Base-by-base conservation (phyloP, 176 grass and related monocot species). In the Lolium multiflorum region DNA sequence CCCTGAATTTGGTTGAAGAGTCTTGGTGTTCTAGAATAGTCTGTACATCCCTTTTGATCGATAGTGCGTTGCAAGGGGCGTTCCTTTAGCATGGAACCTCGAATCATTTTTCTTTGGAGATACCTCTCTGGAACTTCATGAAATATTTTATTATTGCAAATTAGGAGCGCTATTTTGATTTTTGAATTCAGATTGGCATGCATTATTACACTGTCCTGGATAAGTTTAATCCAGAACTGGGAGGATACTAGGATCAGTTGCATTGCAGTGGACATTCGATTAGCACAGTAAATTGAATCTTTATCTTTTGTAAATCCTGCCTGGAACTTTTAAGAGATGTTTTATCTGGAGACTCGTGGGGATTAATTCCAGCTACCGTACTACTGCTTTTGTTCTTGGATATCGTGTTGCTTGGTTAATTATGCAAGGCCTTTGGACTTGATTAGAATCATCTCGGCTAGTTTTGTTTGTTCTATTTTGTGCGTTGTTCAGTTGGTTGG, bases 351-450 rank as follows among this genome's bases (percentile, higher is more conserved):
- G 70, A 61, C 22, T 3, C 61, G 51, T 80, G 35, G 25, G 74
- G 76, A 80, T 76, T 21, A 43, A 70, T 87, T 87, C 76, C 17
- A 31, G 64, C n/a, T 62, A 54, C 24, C 62, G 11, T 38, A 16
- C 68, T 25, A 6, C n/a, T 31, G 28, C 28, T 31, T 3, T 59
- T 79, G 68, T 16, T 76, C 51, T 46, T 57, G 13, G 44, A 63
- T 89, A 18, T 79, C 12, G 5, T 73, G 28, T 55, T 43, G 41
- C 18, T 64, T 64, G 46, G 72, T 84, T 84, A 48, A 28, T 18
- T 31, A n/a, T 31, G 37, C 22, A 2, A 44, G 20, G 39, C 39
- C 41, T 51, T 38, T 51, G 6, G 24, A 14, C 77, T 76, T 22
- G 16, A 31, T 71, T 82, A 21, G 3, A 47, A 24, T 63, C 65